Evolutionary conservation across 257 asterid species (phyloP).

Genomic region (Echites panduratus): DNA sequence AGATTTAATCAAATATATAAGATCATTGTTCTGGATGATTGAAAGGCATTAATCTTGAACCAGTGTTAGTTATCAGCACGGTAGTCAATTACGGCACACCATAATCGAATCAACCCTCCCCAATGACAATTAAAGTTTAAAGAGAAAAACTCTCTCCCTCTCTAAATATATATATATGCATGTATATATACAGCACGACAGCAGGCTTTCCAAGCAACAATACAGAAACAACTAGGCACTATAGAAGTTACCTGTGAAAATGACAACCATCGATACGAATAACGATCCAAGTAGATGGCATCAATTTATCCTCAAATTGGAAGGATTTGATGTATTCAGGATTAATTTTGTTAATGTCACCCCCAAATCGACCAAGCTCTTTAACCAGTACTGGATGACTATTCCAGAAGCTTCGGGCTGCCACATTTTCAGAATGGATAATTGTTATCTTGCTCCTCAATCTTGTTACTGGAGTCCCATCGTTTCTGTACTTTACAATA

Average conservation of each 20-base stretch:
- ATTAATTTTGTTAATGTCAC: slow-evolving; percentile 43
- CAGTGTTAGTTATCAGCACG: no score
- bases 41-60: no score
- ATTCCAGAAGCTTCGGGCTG: slow-evolving; percentile 74
- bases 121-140: no score
- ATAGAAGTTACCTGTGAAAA: slow-evolving; percentile 65
- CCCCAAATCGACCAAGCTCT: slow-evolving; percentile 55
- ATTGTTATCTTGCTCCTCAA: slow-evolving; percentile 41
- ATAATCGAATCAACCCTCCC: no score
- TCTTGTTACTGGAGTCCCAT: slow-evolving; percentile 70
- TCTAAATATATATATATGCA: no score
- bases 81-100: no score
- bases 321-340: slow-evolving; percentile 61
- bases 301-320: slow-evolving; percentile 49
- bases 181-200: no score
- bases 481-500: slow-evolving; percentile 54
- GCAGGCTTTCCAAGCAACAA: no score
- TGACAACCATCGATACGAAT: slow-evolving; percentile 90
- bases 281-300: slow-evolving; percentile 71
- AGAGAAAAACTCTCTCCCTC: no score
- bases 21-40: no score
- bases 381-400: slow-evolving; percentile 34
- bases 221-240: background rate
- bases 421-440: slow-evolving; percentile 55
- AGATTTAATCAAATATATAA: no score